Evolutionary conservation across 2,329 filamentous ascomycete genomes (phyloP).

Genomic region (Sporothrix brunneoviolacea): DNA sequence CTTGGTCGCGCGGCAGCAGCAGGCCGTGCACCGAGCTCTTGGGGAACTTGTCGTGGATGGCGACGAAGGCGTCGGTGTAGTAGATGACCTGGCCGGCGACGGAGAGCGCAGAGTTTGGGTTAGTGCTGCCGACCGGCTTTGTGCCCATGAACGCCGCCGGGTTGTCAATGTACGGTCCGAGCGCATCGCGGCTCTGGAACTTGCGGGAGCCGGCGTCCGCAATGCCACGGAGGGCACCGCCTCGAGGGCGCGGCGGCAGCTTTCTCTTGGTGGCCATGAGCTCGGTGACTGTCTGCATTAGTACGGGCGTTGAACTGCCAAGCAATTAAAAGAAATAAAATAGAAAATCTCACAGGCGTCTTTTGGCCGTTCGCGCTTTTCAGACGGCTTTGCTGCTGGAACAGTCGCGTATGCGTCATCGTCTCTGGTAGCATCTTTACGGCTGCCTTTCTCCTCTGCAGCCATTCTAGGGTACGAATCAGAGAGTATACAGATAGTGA

Average conservation of each 20-base stretch:
- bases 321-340: background rate
- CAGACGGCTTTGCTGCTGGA: background rate
- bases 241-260: slow-evolving; percentile 17
- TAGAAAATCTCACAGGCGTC: background rate
- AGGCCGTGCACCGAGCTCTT: slow-evolving; percentile 82
- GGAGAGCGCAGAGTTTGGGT: background rate
- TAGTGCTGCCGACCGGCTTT: background rate
- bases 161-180: slow-evolving; percentile 59
- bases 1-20: slow-evolving; percentile 67
- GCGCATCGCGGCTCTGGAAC: slow-evolving; percentile 48
- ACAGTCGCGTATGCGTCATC: background rate
- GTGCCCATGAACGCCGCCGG: slow-evolving; percentile 52
- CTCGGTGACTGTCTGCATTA: slow-evolving; percentile 36
- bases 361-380: background rate
- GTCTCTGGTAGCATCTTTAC: background rate
- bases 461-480: too few species aligned
- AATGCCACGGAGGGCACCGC: slow-evolving; percentile 14
- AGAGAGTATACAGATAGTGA: too few species aligned
- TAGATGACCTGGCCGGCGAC: slow-evolving; percentile 50
- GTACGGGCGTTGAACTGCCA: too few species aligned
- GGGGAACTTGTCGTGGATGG: slow-evolving; percentile 77
- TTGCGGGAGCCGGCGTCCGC: slow-evolving; percentile 1
- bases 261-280: slow-evolving; percentile 47
- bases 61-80: slow-evolving; percentile 61
- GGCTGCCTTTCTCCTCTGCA: too few species aligned